Evolutionary conservation across 257 asterid species (phyloP).

Genomic region (Lantana camara): DNA sequence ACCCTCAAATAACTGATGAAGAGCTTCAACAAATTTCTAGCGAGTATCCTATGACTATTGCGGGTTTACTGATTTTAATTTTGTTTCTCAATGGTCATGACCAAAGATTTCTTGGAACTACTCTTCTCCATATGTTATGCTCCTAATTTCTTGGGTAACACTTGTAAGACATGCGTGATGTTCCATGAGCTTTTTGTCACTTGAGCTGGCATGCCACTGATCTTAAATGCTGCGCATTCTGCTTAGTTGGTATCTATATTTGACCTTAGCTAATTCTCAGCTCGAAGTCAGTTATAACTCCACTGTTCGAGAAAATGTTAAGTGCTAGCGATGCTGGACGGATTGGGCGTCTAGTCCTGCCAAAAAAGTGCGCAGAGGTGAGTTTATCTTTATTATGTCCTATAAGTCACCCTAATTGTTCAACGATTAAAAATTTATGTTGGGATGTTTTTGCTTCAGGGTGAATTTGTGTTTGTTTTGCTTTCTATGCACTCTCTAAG

Average conservation of each 20-base stretch:
- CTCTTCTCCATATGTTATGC: conserved; percentile 10
- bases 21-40: conserved; percentile 70
- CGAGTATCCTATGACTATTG: conserved; percentile 67
- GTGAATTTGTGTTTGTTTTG: not conserved
- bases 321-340: conserved; percentile 97
- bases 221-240: conserved; percentile 16
- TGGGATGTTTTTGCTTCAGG: conserved; percentile 12
- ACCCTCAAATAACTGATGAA: conserved; percentile 62
- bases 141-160: conserved; percentile 3
- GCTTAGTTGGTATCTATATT: conserved; percentile 28
- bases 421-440: conserved; percentile 11
- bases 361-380: conserved; percentile 98
- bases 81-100: conserved; percentile 27
- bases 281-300: conserved; percentile 70
- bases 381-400: conserved; percentile 33
- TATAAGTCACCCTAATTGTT: conserved; percentile 9
- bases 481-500: not conserved
- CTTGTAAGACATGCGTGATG: conserved; percentile 20
- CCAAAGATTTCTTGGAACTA: conserved; percentile 6
- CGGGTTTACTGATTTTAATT: conserved; percentile 12
- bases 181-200: conserved; percentile 18
- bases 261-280: conserved; percentile 65
- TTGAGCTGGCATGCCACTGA: conserved; percentile 20
- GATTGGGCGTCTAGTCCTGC: conserved; percentile 91
- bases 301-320: conserved; percentile 90